Evolutionary conservation across 2,329 filamentous ascomycete species (phyloP), one percentile per base, ranked within the genome.

Genomic region (Chaetomium sp.): DNA sequence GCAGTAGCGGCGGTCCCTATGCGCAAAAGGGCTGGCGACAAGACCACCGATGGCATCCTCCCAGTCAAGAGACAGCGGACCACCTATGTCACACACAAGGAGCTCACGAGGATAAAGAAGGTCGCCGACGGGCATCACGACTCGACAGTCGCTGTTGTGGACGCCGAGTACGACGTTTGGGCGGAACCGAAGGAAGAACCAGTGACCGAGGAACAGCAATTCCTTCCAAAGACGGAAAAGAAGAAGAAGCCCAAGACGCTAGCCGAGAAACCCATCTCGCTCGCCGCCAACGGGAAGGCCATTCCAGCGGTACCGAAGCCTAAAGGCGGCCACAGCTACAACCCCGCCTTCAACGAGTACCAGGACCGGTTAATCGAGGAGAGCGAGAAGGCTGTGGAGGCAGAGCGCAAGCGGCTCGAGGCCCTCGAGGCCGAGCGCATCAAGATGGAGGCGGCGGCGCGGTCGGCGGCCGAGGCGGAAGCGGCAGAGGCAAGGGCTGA

Each of bases 261-360:
- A 70, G 89, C 89, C 72, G 84, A 90, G 64, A 85, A 90, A 47
- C 91, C 95, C 3, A 83, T 96, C 60, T 92, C 93, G 3, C 84
- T 98, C 33, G 85, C 91, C n/a, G 90, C 90, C 51, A 92, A 84
- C 73, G 93, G 93, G 45, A 96, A 94, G 76, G 77, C 84, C 0
- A 82, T 96, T 9, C 90, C 92, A 1, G 88, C 93, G 2, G 90
- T 99, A 0, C 83, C 85, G 67, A 90, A 88, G 73, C 95, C 95
- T 1, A 84, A 87, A 7, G 92, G 89, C 19, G 93, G 92, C 65
- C 92, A 89, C 76, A 96, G 92, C 72, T 99, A 99, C 80, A 99
- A 99, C 75, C 95, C 95, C 0, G 81, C 86, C 6, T 96, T 96
- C 71, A 85, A 87, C 68, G 93, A 97, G 68, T 99, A 96, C 83